Evolutionary conservation across 257 asterid species (phyloP), one percentile per base, ranked within the genome.

Genomic region (Rauvolfia tetraphylla): DNA sequence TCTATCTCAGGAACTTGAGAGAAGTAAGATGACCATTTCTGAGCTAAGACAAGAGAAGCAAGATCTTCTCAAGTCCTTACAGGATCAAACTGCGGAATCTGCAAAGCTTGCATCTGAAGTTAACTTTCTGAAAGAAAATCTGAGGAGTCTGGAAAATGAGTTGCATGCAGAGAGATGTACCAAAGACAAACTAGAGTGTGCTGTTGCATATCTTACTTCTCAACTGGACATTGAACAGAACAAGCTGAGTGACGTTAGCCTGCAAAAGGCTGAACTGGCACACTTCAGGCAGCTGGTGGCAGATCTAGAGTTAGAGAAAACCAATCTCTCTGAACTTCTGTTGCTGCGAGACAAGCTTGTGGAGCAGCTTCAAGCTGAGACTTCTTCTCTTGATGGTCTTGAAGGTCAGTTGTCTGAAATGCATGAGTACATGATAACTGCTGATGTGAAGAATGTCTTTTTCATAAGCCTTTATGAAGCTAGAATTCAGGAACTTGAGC

Each of bases 231-330:
- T 78, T 81, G 81, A 83, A 56, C 85, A 83, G 71, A 88, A 79
- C 42, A 84, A 79, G 72, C 75, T 83, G 79, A 57, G 79, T 12
- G 79, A 68, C 75, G 78, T 86, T 38, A 84, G 86, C 74, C 85
- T 81, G 84, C 84, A 84, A 82, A 83, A 84, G 62, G 80, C 82
- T 74, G 97, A 91, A 75, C 76, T 91, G 79, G 71, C 79, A 74
- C 86, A 72, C 77, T 80, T 83, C 63, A 87, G 81, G 86, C 87
- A 85, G 76, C 83, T 86, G 76, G 87, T 81, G 63, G 81, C 85
- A 36, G 85, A 86, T 79, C 87, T 88, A 41, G 94, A 90, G 81
- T 42, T 72, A 81, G 96, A 92, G 83, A 95, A 85, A 76, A 86
- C 86, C 59, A 87, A 87, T 78, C 90, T 88, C 59, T 63, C 80